Evolutionary conservation across 495 filamentous ascomycete genomes (phyloP).

Genomic region (Penicillium flavigenum): DNA sequence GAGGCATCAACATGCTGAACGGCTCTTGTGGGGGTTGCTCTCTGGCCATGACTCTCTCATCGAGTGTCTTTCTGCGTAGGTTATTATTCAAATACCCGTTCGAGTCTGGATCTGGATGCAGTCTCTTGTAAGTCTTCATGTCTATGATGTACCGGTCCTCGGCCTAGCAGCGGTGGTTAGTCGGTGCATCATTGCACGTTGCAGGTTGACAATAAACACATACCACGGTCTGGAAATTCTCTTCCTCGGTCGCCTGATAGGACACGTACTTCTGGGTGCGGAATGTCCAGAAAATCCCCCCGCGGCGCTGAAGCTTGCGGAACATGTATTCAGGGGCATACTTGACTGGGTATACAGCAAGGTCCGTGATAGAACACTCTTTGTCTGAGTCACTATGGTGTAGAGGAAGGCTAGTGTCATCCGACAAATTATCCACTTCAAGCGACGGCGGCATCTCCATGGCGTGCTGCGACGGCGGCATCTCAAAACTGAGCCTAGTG

Average conservation of each 20-base stretch:
- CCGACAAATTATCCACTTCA: background rate
- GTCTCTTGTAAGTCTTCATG: slow-evolving; percentile 19
- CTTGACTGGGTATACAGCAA: slow-evolving; percentile 17
- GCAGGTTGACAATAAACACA: slow-evolving; percentile 2
- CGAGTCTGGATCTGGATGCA: slow-evolving; percentile 9
- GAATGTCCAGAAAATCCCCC: slow-evolving; percentile 22
- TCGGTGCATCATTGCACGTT: background rate
- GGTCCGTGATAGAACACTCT: slow-evolving; percentile 8
- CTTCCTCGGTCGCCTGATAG: slow-evolving; percentile 16
- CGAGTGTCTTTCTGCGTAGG: background rate
- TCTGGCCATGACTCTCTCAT: background rate
- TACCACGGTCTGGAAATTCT: slow-evolving; percentile 13
- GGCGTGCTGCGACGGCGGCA: background rate
- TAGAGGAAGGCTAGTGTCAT: background rate
- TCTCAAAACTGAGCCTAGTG: background rate
- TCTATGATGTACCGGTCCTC: slow-evolving; percentile 26
- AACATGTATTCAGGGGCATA: slow-evolving; percentile 15
- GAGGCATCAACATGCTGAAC: slow-evolving; percentile 29
- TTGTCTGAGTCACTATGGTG: background rate
- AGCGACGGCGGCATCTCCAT: background rate
- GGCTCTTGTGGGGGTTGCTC: background rate
- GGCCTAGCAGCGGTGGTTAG: slow-evolving; percentile 8
- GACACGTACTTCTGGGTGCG: slow-evolving; percentile 20
- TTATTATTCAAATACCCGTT: background rate
- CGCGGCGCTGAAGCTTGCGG: slow-evolving; percentile 16